Conservation (phyloP, 2,329 filamentous ascomycete species). For the Didymellaceae sp. region DNA sequence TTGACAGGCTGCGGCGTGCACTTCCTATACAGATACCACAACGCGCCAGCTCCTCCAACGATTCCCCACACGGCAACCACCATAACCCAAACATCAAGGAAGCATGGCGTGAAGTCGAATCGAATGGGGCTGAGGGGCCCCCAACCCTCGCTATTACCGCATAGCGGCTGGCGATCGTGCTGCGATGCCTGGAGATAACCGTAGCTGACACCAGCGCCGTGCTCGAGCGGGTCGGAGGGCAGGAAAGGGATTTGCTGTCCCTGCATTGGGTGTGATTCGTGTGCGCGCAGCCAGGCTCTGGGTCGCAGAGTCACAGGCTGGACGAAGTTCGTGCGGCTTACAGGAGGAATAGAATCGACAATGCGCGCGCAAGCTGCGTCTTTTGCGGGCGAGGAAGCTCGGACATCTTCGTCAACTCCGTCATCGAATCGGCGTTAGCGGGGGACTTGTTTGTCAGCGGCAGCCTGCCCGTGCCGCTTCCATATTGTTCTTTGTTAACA, state of each 20-base stretch:
- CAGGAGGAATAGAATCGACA: constrained; percentile 4
- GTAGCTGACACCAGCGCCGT: constrained; percentile 21
- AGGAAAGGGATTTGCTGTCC: constrained; percentile 45
- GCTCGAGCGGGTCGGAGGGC: constrained; percentile 30
- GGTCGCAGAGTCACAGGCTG: constrained; percentile 27
- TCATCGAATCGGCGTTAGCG: constrained; percentile 14
- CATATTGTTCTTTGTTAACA: neutral
- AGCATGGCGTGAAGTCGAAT: constrained; percentile 97
- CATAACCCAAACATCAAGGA: constrained; percentile 89
- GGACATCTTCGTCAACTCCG: constrained; percentile 13
- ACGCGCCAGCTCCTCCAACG: constrained; percentile 74
- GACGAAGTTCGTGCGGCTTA: constrained; percentile 12
- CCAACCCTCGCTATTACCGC: constrained; percentile 92
- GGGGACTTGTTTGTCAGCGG: constrained; percentile 14
- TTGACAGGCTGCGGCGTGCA: constrained; percentile 70
- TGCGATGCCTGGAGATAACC: constrained; percentile 62
- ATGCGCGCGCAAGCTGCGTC: constrained; percentile 10
- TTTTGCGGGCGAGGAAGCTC: constrained; percentile 17
- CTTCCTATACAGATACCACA: constrained; percentile 79
- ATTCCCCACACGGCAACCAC: constrained; percentile 80
- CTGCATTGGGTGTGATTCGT: constrained; percentile 46
- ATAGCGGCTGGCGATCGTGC: constrained; percentile 71
- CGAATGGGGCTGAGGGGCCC: constrained; percentile 85
- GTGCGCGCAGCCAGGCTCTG: constrained; percentile 33
- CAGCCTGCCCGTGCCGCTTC: neutral